Conservation (phyloP, 495 filamentous ascomycete species). For the Achaetomiella virescens region DNA sequence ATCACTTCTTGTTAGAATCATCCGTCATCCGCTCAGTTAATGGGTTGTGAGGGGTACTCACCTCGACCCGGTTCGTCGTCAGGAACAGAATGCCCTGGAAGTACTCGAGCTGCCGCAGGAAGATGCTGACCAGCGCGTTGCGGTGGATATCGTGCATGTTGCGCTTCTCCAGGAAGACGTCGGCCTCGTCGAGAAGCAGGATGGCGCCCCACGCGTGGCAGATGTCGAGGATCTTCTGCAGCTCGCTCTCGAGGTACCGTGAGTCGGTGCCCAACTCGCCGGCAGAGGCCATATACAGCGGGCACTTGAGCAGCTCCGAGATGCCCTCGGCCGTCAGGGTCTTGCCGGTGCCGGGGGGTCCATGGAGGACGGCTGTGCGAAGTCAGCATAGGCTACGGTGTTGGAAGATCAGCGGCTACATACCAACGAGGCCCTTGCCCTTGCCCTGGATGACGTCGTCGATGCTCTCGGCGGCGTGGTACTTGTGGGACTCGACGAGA, state of each 20-base stretch:
- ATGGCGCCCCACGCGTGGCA: constrained; percentile 84
- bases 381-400: constrained; percentile 10
- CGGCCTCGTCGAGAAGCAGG: constrained; percentile 69
- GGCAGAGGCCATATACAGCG: constrained; percentile 78
- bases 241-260: constrained; percentile 67
- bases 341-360: constrained; percentile 82
- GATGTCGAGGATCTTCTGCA: constrained; percentile 80
- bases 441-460: constrained; percentile 52
- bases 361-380: constrained; percentile 57
- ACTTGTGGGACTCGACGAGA: constrained; percentile 37
- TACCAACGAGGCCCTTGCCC: constrained; percentile 54
- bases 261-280: constrained; percentile 79
- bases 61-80: constrained; percentile 51
- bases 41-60: constrained; percentile 8
- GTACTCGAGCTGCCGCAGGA: constrained; percentile 49
- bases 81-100: constrained; percentile 49
- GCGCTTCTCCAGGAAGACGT: constrained; percentile 72
- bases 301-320: constrained; percentile 72
- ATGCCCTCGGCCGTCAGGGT: constrained; percentile 87
- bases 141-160: constrained; percentile 67
- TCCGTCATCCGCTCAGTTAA: neutral
- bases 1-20: constrained; percentile 23
- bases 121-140: constrained; percentile 66
- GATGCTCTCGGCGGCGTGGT: constrained; percentile 72
- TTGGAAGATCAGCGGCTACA: constrained; percentile 53